Percentiles rank a stretch among this genome's conserved stretches.
phyloP scores from a whole-genome alignment of 805 yeast genomes.

The Wickerhamiella cacticola region DNA sequence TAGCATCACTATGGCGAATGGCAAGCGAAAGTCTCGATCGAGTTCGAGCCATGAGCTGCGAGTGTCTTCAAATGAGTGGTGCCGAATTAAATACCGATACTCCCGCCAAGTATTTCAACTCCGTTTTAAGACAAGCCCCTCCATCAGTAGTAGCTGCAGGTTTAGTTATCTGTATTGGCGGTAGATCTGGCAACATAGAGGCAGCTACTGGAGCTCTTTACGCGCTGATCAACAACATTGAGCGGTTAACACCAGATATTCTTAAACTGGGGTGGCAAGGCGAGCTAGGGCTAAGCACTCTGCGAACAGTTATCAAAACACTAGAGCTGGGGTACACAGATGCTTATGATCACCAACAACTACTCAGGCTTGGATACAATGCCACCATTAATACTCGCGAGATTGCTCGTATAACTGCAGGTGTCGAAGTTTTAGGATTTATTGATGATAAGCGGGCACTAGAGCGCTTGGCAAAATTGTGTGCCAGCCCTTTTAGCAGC shows the following conservation, averaged over 20 bases:
- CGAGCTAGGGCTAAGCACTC: slow-evolving; percentile 9
- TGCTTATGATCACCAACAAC: slow-evolving; percentile 24
- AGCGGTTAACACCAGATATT: slow-evolving; percentile 11
- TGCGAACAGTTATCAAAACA: slow-evolving; percentile 13
- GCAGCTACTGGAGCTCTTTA: slow-evolving; percentile 23
- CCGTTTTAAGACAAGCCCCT: background rate
- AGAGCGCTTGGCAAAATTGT: slow-evolving; percentile 26
- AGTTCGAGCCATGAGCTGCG: slow-evolving; percentile 29
- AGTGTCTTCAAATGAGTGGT: background rate
- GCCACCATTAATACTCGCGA: slow-evolving; percentile 41
- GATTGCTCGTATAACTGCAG: slow-evolving; percentile 30
- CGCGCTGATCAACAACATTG: slow-evolving; percentile 13
- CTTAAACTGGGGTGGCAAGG: slow-evolving; percentile 7
- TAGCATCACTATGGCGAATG: slow-evolving; percentile 36
- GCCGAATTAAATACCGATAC: slow-evolving; percentile 4
- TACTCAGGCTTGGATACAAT: slow-evolving; percentile 43
- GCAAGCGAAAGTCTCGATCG: slow-evolving; percentile 53
- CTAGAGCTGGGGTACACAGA: slow-evolving; percentile 10
- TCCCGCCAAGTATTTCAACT: slow-evolving; percentile 3
- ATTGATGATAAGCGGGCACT: slow-evolving; percentile 23
- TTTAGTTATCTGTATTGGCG: slow-evolving; percentile 15
- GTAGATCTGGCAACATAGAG: slow-evolving; percentile 18
- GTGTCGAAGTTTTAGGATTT: slow-evolving; percentile 36
- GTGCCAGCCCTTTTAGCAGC: slow-evolving; percentile 28
- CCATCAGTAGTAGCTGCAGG: slow-evolving; percentile 16